Base-by-base conservation (phyloP, 257 asterid species). In the Solanum ossicruentum region DNA sequence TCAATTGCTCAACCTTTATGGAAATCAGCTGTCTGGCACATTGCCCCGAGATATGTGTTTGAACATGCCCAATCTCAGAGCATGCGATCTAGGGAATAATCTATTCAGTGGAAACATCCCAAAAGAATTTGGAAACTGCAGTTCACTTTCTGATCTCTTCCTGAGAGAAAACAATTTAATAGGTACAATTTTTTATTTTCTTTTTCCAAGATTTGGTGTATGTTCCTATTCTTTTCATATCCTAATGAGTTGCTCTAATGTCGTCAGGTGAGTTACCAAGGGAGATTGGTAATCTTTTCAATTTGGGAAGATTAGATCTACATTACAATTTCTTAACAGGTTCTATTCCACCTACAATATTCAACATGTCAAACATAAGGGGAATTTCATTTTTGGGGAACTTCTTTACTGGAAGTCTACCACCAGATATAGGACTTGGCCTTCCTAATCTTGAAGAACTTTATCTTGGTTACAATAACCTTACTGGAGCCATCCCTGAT, bases 401-500 rank as follows among this genome's bases (percentile, higher is more conserved):
- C 79, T 65, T 43, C 26, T 60, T 86, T 15, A 66, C 51, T 0
- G 89, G 89, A 61, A 66, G 3, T 67, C 84, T 90, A 57, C 91
- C 93, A 26, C 21, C 87, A 47, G 83, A 21, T 81, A 72, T 86
- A 69, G 85, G 88, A 41, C 72, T 51, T 45, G 21, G 63, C 8
- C 85, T 87, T 60, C 90, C 90, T 13, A 86, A 83, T 26, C 88
- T 90, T n/a, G 72, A 75, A 82, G 51, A 20, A 26, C 67, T 87
- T 65, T 23, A 75, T 45, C 69, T 86, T 12, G 88, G 86, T 41
- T 63, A 71, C 49, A 86, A 87, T 83, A 69, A 89, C 45, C 77
- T 89, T 26, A 58, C 73, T 66, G 91, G 91, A 51, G 7, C 85
- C 23, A 63, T 91, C 13, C 92, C 92, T 7, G 2, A 45, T 66